A percentile compares a stretch with the other conserved stretches of the same genome.
Conservation (phyloP, 2,329 filamentous ascomycete genomes). For the Dichotomopilus funicola region DNA sequence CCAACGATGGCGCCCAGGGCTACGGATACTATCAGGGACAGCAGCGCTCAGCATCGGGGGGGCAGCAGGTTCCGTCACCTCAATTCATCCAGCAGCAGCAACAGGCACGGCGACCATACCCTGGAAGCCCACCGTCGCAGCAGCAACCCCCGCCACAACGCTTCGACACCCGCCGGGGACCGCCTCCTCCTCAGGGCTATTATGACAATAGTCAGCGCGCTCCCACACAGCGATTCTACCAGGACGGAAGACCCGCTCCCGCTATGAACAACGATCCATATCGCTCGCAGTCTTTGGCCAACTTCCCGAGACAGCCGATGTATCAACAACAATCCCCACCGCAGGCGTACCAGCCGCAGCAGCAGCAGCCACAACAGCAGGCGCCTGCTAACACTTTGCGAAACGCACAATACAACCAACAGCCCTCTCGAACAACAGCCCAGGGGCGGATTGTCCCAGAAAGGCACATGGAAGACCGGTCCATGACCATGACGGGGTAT, state of each 20-base stretch:
- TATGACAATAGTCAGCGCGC: slow-evolving; percentile 36
- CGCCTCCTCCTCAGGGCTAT: slow-evolving; percentile 40
- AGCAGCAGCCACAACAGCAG: slow-evolving; percentile 34
- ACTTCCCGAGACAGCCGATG: slow-evolving; percentile 63
- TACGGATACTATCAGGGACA: slow-evolving; percentile 49
- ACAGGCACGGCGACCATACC: slow-evolving; percentile 39
- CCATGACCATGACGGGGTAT: slow-evolving; percentile 88
- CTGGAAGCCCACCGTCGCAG: slow-evolving; percentile 25
- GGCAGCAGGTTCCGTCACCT: slow-evolving; percentile 39
- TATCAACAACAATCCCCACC: slow-evolving; percentile 50
- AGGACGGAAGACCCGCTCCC: slow-evolving; percentile 54
- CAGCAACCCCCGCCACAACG: slow-evolving; percentile 33
- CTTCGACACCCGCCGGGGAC: slow-evolving; percentile 31
- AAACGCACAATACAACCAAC: slow-evolving; percentile 64
- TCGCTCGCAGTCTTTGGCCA: slow-evolving; percentile 88
- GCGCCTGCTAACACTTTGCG: slow-evolving; percentile 71
- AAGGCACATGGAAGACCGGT: slow-evolving; percentile 72
- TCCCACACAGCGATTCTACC: slow-evolving; percentile 54
- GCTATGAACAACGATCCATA: slow-evolving; percentile 80
- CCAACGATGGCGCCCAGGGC: slow-evolving; percentile 39
- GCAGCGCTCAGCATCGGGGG: slow-evolving; percentile 43
- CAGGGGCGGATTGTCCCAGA: slow-evolving; percentile 90
- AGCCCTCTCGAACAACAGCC: slow-evolving; percentile 71
- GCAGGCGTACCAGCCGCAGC: slow-evolving; percentile 40
- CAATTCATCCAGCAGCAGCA: slow-evolving; percentile 45